phyloP scores from a whole-genome alignment of 257 asterid species.

The Solanum pennellii region DNA sequence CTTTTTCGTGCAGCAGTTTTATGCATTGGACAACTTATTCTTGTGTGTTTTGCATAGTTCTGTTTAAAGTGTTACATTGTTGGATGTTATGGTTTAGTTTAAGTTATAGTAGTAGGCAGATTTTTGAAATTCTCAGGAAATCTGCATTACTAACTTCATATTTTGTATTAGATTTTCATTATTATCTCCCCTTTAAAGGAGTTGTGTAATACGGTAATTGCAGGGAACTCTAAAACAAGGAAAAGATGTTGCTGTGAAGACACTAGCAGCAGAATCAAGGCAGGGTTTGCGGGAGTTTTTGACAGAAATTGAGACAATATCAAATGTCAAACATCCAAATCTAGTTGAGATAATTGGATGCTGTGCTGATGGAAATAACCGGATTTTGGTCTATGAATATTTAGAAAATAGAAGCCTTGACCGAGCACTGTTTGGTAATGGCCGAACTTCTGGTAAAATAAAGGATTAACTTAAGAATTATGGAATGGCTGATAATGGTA shows the following conservation, averaged over 20 bases:
- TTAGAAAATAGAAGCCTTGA: slow-evolving; percentile 76
- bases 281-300: slow-evolving; percentile 80
- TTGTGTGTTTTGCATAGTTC: neutral
- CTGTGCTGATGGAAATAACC: slow-evolving; percentile 57
- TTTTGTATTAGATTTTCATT: neutral
- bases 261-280: slow-evolving; percentile 65
- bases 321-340: slow-evolving; percentile 79
- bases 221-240: slow-evolving; percentile 67
- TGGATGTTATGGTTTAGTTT: neutral
- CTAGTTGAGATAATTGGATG: slow-evolving; percentile 79
- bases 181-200: neutral
- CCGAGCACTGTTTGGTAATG: slow-evolving; percentile 57
- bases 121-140: neutral
- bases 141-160: neutral
- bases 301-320: slow-evolving; percentile 75
- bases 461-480: neutral
- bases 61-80: neutral
- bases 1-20: neutral
- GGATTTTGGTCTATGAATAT: slow-evolving; percentile 75
- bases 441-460: neutral
- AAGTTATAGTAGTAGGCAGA: neutral
- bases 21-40: neutral
- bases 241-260: slow-evolving; percentile 60
- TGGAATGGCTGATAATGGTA: slow-evolving; percentile 3
- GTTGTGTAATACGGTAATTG: neutral